Conservation (phyloP, 1,139 yeast species). For the Yarrowia galli region DNA sequence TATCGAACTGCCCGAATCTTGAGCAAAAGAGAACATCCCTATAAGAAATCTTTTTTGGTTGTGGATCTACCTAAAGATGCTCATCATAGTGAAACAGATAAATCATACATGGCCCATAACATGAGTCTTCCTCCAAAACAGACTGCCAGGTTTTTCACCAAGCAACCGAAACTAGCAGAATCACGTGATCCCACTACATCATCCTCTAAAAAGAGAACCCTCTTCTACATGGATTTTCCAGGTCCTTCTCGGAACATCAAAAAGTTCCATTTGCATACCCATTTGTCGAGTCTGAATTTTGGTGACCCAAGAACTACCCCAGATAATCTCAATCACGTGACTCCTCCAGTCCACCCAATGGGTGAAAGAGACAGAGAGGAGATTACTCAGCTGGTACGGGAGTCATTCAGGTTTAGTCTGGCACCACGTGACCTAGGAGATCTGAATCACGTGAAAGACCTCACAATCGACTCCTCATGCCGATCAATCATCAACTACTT, state of each 20-base stretch:
- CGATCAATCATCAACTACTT: not conserved
- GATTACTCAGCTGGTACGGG: not conserved
- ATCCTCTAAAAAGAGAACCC: not conserved
- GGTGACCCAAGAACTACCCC: not conserved
- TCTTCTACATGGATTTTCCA: not conserved
- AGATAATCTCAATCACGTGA: not conserved
- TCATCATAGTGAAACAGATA: not conserved
- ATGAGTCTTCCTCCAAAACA: not conserved
- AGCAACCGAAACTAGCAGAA: not conserved
- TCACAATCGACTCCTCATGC: not conserved
- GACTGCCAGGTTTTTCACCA: not conserved
- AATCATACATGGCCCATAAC: not conserved
- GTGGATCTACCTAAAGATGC: not conserved
- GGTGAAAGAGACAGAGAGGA: not conserved
- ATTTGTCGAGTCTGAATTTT: not conserved
- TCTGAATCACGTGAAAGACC: no score
- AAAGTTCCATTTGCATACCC: not conserved
- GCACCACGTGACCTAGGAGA: not conserved
- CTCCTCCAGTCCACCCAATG: not conserved
- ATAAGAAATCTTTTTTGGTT: not conserved
- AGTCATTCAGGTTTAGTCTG: not conserved
- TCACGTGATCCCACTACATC: not conserved
- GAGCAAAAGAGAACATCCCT: not conserved
- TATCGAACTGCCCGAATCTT: not conserved
- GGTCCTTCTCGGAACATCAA: not conserved